phyloP scores from a whole-genome alignment of 768 basidiomycete genomes.

The Xerocomus potaroensis region DNA sequence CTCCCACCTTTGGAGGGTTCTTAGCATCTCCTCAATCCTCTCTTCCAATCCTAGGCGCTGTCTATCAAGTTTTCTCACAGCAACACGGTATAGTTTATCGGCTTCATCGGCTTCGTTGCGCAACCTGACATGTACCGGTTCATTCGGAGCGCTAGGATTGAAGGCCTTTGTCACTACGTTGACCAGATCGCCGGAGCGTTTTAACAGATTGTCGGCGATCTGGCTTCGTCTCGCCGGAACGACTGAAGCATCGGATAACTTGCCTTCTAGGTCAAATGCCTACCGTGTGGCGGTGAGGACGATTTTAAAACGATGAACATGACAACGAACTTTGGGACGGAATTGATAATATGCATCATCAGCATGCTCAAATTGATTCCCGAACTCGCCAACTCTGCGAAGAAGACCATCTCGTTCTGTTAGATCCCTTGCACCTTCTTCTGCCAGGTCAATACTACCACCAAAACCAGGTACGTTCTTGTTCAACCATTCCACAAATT shows the following conservation, averaged over 20 bases:
- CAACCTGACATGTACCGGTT: slow-evolving; percentile 66
- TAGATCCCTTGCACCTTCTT: slow-evolving; percentile 59
- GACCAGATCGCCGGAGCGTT: slow-evolving; percentile 65
- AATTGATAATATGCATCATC: slow-evolving; percentile 85
- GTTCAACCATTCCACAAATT: slow-evolving; percentile 82
- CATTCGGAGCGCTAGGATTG: slow-evolving; percentile 41
- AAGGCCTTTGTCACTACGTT: slow-evolving; percentile 72
- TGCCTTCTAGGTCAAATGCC: slow-evolving; percentile 30
- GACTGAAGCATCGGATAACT: slow-evolving; percentile 20
- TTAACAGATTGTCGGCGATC: slow-evolving; percentile 55
- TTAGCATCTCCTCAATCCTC: slow-evolving; percentile 77
- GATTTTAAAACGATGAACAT: slow-evolving; percentile 17
- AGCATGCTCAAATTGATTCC: slow-evolving; percentile 73
- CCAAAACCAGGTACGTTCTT: slow-evolving; percentile 74
- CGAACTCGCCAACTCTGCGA: slow-evolving; percentile 76
- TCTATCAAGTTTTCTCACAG: slow-evolving; percentile 78
- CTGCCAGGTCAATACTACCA: slow-evolving; percentile 73
- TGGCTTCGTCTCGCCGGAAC: slow-evolving; percentile 30
- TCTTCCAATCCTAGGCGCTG: slow-evolving; percentile 86
- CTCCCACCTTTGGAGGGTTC: slow-evolving; percentile 81
- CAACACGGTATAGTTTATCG: slow-evolving; percentile 72
- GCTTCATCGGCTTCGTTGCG: slow-evolving; percentile 79
- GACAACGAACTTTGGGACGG: slow-evolving; percentile 58
- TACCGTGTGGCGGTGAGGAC: slow-evolving; percentile 14
- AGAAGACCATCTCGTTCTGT: slow-evolving; percentile 52